Base-by-base conservation (phyloP, 768 basidiomycete species). In the Rubroboletus pulcherrimus region DNA sequence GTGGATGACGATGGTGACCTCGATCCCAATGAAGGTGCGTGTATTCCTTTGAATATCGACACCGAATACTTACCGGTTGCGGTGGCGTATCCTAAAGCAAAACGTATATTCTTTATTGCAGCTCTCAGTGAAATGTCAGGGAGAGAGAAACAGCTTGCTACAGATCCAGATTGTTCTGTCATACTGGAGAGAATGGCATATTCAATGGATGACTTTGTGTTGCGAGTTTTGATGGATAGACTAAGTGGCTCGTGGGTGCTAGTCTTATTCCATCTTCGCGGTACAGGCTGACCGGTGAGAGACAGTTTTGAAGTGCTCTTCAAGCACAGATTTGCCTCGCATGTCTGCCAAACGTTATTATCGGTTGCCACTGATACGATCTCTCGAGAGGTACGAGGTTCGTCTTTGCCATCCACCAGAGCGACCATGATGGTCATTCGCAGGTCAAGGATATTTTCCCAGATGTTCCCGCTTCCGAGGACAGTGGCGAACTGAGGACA, bases 171-270 rank as follows among this genome's bases (percentile, higher is more conserved):
- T 56, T 95, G 93, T 65, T 93, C 95, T 1, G 78, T 88, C 11
- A 82, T 98, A 44, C 70, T 99, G 51, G 97, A 99, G 71, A 79
- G 95, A 61, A 87, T 98, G 81, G 67, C 85, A 10, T 81, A 94
- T 66, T 94, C 93, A 2, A 93, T 98, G 90, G 93, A 97, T 66
- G 94, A 98, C 71, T 95, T 94, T 72, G 88, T 90, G n/a, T 79
- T 92, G 49, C 80, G 96, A 52, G 93, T 96, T 7, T 89, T 98
- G 57, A 74, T 92, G 54, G 95, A 97, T 71, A 85, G 86, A 56
- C 73, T 99, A 63, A 80, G 81, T 49, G 94, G 93, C 70, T 91
- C 90, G 89, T 98, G 74, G 81, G 91, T 83, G 49, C 49, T 38
- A 24, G 12, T 53, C 33, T 11, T 17, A 3, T 53, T 55, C 33